Evolutionary conservation across 495 filamentous ascomycete species (phyloP), one percentile per base, ranked within the genome.

Genomic region (Penicillium bialowiezense): DNA sequence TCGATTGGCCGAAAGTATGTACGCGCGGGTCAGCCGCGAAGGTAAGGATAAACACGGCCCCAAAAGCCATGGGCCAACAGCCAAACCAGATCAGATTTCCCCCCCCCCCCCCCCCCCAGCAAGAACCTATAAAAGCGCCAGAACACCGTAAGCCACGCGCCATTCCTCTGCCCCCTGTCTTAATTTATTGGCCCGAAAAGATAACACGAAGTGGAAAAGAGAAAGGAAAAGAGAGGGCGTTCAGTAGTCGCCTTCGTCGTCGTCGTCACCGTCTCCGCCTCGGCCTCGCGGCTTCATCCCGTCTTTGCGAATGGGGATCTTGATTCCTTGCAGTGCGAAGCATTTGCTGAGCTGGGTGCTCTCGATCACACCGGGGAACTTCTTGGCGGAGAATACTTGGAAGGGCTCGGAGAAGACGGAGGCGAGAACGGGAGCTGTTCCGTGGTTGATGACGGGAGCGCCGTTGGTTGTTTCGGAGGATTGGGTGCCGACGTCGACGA

Each of bases 301-400:
- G 55, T 95, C 91, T 69, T 96, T 96, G 7, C 91, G 75, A 35
- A 96, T 96, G 0, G 91, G 91, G 14, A 96, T 95, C 69, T 96
- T 96, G 68, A 95, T 92, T n/a, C 93, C 93, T 58, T 98, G 93
- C 7, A 83, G 77, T 9, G 93, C 93, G 69, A 98, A 98, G 58
- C 83, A 87, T 64, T 95, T 96, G 76, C 91, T 96, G 15, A 98
- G 71, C n/a, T 79, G 67, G 2, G 93, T 98, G 64, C 87, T 92
- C 63, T 97, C 92, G 54, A 95, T 95, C 1, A 98, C 93, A 49
- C 93, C 93, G 0, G 93, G 92, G 76, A 98, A 98, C 55, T 96
- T 96, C 79, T 98, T 98, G 28, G 93, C 93, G 5, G 86, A 91
- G 66, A 85, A 97, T 36, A 98, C 93, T 51, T 93, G 89, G 77